Evolutionary conservation across 441 rosid genomes (phyloP).

Genomic region (Daphne laureola): DNA sequence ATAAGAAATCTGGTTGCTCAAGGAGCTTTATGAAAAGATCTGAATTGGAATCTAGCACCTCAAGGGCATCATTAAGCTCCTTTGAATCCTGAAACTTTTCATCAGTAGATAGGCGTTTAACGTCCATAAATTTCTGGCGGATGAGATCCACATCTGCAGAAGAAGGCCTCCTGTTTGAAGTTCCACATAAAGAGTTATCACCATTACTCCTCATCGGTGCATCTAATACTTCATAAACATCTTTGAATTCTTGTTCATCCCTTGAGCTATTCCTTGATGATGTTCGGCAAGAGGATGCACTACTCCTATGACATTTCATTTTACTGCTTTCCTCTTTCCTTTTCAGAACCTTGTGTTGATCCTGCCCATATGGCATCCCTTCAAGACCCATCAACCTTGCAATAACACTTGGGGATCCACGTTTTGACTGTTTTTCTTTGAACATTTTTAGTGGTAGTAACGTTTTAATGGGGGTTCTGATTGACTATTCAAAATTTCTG

Average conservation of each 20-base stretch:
- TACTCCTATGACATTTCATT: slow-evolving; percentile 35
- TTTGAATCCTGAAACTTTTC: slow-evolving; percentile 60
- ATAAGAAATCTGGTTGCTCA: slow-evolving; percentile 82
- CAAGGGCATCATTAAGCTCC: slow-evolving; percentile 69
- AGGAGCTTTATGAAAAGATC: slow-evolving; percentile 70
- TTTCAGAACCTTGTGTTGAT: slow-evolving; percentile 32
- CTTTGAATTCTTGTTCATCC: slow-evolving; percentile 83
- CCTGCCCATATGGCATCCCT: slow-evolving; percentile 55
- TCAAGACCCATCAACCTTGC: slow-evolving; percentile 97
- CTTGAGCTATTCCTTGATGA: slow-evolving; percentile 64
- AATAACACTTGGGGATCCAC: slow-evolving; percentile 69
- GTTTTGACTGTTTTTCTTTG: slow-evolving; percentile 53
- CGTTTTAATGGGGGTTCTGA: slow-evolving; percentile 62
- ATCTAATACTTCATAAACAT: slow-evolving; percentile 87
- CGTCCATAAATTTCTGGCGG: slow-evolving; percentile 62
- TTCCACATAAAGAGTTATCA: slow-evolving; percentile 24
- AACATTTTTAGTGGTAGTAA: slow-evolving; percentile 77
- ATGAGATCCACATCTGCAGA: slow-evolving; percentile 67
- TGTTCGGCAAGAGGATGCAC: slow-evolving; percentile 31
- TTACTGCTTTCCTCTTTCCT: slow-evolving; percentile 28
- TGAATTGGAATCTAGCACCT: slow-evolving; percentile 72
- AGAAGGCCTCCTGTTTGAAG: slow-evolving; percentile 30
- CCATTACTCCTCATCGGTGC: slow-evolving; percentile 34
- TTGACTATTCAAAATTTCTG: slow-evolving; percentile 33
- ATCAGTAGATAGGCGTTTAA: slow-evolving; percentile 63